A percentile compares a stretch with the other conserved stretches of the same genome.
Conservation (phyloP, 148 eudicot species). For the Rhododendron williamsianum region DNA sequence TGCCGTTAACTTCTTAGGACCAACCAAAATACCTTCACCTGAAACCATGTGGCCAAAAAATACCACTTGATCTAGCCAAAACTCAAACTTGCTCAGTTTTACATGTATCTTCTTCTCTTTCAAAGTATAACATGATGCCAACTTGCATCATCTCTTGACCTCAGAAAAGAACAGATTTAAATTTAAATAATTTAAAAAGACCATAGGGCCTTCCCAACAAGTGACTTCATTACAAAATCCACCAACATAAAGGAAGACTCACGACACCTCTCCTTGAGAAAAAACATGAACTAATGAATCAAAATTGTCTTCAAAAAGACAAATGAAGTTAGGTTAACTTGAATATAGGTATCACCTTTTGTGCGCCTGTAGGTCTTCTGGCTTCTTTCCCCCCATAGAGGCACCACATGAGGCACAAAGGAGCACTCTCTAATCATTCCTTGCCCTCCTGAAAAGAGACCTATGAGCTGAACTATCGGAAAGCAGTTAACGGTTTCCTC, state of each 20-base stretch:
- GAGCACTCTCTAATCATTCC: neutral
- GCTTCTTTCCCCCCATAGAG: neutral
- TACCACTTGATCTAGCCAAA: neutral
- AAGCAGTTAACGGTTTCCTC: neutral
- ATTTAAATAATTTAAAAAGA: neutral
- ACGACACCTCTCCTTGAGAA: neutral
- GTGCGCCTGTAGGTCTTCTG: neutral
- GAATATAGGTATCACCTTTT: neutral
- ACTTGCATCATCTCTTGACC: neutral
- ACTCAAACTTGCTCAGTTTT: neutral
- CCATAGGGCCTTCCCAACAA: neutral
- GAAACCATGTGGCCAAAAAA: neutral
- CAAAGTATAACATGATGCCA: neutral
- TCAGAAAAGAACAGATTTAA: neutral
- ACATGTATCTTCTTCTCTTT: neutral
- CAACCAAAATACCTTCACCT: neutral
- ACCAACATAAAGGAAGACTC: neutral
- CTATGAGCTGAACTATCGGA: neutral
- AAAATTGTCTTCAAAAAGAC: neutral
- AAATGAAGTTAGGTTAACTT: neutral
- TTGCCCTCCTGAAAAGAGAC: neutral
- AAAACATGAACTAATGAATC: neutral
- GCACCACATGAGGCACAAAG: neutral
- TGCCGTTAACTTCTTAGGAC: neutral
- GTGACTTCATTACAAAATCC: neutral